phyloP scores from a whole-genome alignment of 768 basidiomycete species.

The Porphyrellus cyaneotinctus region DNA sequence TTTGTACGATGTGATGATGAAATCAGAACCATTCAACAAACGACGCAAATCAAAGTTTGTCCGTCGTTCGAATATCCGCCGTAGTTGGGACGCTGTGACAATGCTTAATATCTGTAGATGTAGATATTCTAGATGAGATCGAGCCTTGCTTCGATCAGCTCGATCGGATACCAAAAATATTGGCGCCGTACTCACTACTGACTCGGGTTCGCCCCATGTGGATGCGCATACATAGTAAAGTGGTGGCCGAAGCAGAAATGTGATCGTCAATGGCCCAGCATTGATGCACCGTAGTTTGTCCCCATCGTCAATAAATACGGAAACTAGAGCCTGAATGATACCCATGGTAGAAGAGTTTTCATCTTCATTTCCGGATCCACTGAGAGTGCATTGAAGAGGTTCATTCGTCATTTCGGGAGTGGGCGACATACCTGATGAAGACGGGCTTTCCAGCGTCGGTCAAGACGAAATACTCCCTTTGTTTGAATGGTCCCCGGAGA shows the following conservation, averaged over 20 bases:
- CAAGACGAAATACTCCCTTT: slow-evolving; percentile 85
- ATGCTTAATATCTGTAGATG: slow-evolving; percentile 92
- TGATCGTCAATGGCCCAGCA: slow-evolving; percentile 76
- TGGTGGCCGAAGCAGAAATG: slow-evolving; percentile 81
- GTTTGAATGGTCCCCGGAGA: slow-evolving; percentile 33
- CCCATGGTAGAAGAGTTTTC: slow-evolving; percentile 78
- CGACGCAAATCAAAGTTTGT: slow-evolving; percentile 89
- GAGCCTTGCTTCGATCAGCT: slow-evolving; percentile 70
- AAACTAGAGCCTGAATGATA: slow-evolving; percentile 92
- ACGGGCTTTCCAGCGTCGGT: slow-evolving; percentile 99
- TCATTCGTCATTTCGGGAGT: background rate
- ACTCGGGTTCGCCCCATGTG: slow-evolving; percentile 94
- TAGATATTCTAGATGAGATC: slow-evolving; percentile 91
- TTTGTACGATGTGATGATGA: background rate
- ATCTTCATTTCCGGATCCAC: slow-evolving; percentile 52
- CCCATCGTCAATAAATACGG: slow-evolving; percentile 89
- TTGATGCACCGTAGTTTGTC: slow-evolving; percentile 86
- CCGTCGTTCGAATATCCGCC: slow-evolving; percentile 80
- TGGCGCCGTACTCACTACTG: slow-evolving; percentile 61
- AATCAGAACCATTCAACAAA: slow-evolving; percentile 54
- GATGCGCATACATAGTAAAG: slow-evolving; percentile 91
- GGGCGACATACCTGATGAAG: slow-evolving; percentile 64
- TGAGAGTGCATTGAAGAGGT: slow-evolving; percentile 18
- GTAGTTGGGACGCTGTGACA: slow-evolving; percentile 80
- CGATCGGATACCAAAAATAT: slow-evolving; percentile 21